phyloP scores from a whole-genome alignment of 768 basidiomycete species.

The Termitomyces bulborhizus region DNA sequence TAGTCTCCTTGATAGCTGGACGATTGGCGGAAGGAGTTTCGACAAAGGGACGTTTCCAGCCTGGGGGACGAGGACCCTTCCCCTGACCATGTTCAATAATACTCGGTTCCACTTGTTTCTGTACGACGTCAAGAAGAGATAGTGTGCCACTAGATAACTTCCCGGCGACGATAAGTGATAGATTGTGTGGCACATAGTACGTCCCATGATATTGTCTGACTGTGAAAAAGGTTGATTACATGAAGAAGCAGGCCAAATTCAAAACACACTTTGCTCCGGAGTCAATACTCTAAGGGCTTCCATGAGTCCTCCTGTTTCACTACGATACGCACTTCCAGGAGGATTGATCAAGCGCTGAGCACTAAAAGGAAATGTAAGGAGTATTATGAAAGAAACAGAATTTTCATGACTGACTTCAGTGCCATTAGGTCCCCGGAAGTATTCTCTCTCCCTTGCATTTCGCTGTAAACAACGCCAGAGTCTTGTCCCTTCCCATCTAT shows the following conservation, averaged over 20 bases:
- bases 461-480: conserved; percentile 93
- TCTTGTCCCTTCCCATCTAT: conserved; percentile 87
- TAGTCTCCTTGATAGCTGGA: conserved; percentile 41
- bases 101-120: conserved; percentile 76
- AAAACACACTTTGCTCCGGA: conserved; percentile 74
- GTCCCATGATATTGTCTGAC: conserved; percentile 85
- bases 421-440: conserved; percentile 89
- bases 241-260: neutral
- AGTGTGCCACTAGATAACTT: conserved; percentile 72
- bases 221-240: conserved; percentile 24
- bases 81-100: conserved; percentile 73
- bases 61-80: conserved; percentile 60
- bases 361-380: neutral
- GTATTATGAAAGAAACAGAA: neutral
- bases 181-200: conserved; percentile 93
- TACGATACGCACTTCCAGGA: conserved; percentile 80
- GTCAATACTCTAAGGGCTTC: conserved; percentile 79
- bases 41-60: conserved; percentile 93
- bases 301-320: conserved; percentile 97
- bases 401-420: conserved; percentile 49
- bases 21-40: conserved; percentile 76
- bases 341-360: conserved; percentile 76
- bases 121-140: conserved; percentile 76
- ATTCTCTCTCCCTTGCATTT: conserved; percentile 97
- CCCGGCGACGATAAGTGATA: conserved; percentile 84